Base-by-base conservation (phyloP, 495 filamentous ascomycete species). In the Aspergillus egyptiacus region DNA sequence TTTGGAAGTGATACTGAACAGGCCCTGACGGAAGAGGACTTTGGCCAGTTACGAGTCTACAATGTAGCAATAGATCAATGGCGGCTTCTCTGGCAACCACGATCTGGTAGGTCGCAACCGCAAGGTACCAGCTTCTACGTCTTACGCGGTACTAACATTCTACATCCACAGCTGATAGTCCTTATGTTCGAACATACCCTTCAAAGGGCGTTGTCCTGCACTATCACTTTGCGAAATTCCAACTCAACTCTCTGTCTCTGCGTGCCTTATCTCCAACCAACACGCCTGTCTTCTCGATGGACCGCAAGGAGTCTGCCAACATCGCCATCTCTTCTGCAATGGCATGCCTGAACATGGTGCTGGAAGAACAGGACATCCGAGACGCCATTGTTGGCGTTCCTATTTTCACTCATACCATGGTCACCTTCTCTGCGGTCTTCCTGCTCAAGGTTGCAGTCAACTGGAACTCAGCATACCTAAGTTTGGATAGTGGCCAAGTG, bases 331-430 rank as follows among this genome's bases (percentile, higher is more conserved):
- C 75, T 8, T 75, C 72, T 2, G 79, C 79, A 6, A 76, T 76
- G 59, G 67, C 72, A 5, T 78, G 75, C 46, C 62, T 82, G 8
- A 73, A 74, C 14, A 69, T 80, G 54, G 72, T 81, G 4, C 60
- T 82, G 1, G 72, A 78, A 19, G 78, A 79, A 43, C 70, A 68
- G 3, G 76, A 80, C 39, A 74, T 83, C 15, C 75, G 76, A 6
- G 66, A 74, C 44, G 78, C 79, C 20, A 83, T 82, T 56, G 77
- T 82, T 22, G 71, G 76, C 0, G 80, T 77, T 34, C 72, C 75
- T 6, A 79, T 80, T 13, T 75, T 77, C 52, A 78, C 76, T 2
- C 75, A 81, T 46, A 80, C 79, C n/a, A 82, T 82, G 79, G 76
- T 82, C 33, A 73, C 77, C 9, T 83, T 77, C 52, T 75, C 75